A percentile compares a stretch with the other conserved stretches of the same genome.
Evolutionary conservation across 176 grass and related monocot species (phyloP).

Genomic region (Zoysia pacifica): DNA sequence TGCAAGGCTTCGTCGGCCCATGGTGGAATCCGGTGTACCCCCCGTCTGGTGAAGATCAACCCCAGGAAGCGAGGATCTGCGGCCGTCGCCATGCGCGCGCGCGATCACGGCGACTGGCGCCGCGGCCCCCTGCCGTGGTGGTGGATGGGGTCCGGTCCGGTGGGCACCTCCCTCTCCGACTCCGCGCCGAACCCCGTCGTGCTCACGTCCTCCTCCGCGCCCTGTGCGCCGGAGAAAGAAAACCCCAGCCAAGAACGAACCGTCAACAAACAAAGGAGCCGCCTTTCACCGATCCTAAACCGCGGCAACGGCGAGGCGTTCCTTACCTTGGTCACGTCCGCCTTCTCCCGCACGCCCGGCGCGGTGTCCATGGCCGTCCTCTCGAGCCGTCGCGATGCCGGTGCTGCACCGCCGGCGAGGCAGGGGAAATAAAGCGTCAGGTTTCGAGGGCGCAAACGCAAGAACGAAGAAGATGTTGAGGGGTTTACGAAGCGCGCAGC

Average conservation of each 20-base stretch:
- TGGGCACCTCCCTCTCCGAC: conserved; percentile 77
- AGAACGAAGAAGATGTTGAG: not conserved
- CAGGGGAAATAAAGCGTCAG: conserved; percentile 6
- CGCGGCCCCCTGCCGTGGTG: conserved; percentile 66
- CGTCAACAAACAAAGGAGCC: conserved; percentile 11
- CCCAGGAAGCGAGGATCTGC: conserved; percentile 26
- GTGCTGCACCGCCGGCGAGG: conserved; percentile 26
- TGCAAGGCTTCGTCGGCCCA: conserved; percentile 10
- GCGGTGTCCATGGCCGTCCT: conserved; percentile 40
- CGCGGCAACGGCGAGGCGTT: not conserved
- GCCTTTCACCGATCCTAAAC: conserved; percentile 17
- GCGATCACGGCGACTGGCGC: conserved; percentile 49
- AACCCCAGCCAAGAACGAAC: conserved; percentile 33
- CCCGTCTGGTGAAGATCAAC: conserved; percentile 11
- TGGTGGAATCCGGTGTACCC: conserved; percentile 32
- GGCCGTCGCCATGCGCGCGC: not conserved
- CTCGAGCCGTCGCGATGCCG: conserved; percentile 42
- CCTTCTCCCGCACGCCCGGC: conserved; percentile 43
- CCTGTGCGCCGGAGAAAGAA: conserved; percentile 31
- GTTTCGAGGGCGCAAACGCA: not conserved
- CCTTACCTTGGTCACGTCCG: conserved; percentile 53
- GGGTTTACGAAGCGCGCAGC: not conserved
- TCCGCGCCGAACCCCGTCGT: conserved; percentile 52
- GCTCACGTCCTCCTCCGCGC: conserved; percentile 53
- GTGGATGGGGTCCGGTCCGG: conserved; percentile 84